A percentile compares a stretch with the other conserved stretches of the same genome.
These are phyloP conservation scores for Chrysopogon serrulatus DNA, from an alignment of 176 grass and related monocot species.

Conservation along the genomic window DNA sequence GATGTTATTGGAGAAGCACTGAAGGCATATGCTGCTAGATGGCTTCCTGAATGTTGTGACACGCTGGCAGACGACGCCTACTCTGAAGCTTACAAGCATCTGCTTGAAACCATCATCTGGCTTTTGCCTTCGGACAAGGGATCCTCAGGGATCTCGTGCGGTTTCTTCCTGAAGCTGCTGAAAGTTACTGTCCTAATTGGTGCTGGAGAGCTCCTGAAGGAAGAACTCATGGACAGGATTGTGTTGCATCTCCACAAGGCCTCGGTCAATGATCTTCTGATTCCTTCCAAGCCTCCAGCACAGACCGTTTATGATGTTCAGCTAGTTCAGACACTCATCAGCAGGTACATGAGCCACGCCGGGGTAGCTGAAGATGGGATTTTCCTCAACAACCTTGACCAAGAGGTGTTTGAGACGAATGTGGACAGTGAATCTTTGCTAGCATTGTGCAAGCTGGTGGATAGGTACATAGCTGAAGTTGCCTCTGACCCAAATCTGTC, in stretches of 20 bases:
- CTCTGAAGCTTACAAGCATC: slow-evolving; percentile 28
- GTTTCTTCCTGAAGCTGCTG: slow-evolving; percentile 76
- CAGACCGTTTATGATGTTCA: slow-evolving; percentile 48
- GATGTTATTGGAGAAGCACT: slow-evolving; percentile 65
- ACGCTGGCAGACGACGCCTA: slow-evolving; percentile 30
- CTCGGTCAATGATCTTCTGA: slow-evolving; percentile 65
- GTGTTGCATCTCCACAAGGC: slow-evolving; percentile 62
- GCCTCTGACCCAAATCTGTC: slow-evolving; percentile 56
- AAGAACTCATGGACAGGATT: slow-evolving; percentile 70
- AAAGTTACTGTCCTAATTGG: slow-evolving; percentile 54
- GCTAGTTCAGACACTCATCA: slow-evolving; percentile 49
- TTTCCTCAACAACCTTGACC: slow-evolving; percentile 31
- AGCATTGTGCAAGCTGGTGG: slow-evolving; percentile 47
- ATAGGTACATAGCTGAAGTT: slow-evolving; percentile 52
- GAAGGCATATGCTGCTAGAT: slow-evolving; percentile 64
- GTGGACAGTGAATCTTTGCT: slow-evolving; percentile 37
- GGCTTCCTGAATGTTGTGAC: slow-evolving; percentile 62
- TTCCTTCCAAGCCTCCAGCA: slow-evolving; percentile 45
- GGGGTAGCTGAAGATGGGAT: slow-evolving; percentile 21
- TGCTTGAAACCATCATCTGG: slow-evolving; percentile 72
- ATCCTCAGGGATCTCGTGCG: slow-evolving; percentile 50
- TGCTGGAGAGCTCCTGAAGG: slow-evolving; percentile 52
- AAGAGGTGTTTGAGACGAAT: slow-evolving; percentile 31
- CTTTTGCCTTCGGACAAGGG: slow-evolving; percentile 67
- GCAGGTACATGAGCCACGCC: slow-evolving; percentile 36